Evolutionary conservation across 768 basidiomycete genomes (phyloP).

Genomic region (Gloeopeniophorella convolvens): DNA sequence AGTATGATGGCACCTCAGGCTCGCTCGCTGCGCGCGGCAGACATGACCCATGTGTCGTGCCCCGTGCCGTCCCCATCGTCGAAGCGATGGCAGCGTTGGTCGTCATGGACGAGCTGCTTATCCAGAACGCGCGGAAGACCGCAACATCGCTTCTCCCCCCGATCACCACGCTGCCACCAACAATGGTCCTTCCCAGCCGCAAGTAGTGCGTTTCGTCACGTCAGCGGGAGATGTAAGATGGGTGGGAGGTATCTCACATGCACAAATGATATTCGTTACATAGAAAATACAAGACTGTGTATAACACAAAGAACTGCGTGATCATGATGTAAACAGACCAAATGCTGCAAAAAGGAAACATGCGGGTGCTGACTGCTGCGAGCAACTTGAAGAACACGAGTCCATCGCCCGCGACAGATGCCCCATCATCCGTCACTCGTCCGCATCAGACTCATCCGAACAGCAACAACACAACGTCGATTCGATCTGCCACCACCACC

Average conservation of each 20-base stretch:
- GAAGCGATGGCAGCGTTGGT: constrained; percentile 97
- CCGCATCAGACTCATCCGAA: constrained; percentile 44
- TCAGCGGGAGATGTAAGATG: neutral
- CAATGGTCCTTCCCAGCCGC: constrained; percentile 52
- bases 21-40: constrained; percentile 86
- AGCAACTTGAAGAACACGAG: too few relatives aligned
- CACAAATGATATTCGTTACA: constrained; percentile 11
- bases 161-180: constrained; percentile 82
- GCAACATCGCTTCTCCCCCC: constrained; percentile 76
- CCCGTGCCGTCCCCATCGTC: constrained; percentile 94
- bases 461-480: constrained; percentile 59
- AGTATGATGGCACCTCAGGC: constrained; percentile 89
- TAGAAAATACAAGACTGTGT: constrained; percentile 4
- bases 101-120: constrained; percentile 87
- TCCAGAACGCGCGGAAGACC: constrained; percentile 78
- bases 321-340: too few relatives aligned
- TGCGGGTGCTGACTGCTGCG: too few relatives aligned
- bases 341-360: too few relatives aligned
- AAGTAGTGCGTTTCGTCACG: constrained; percentile 2
- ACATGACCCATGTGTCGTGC: constrained; percentile 97
- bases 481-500: constrained; percentile 81
- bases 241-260: constrained; percentile 12
- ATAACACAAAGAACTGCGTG: neutral
- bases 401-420: too few relatives aligned
- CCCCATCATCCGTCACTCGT: constrained; percentile 34